These are phyloP conservation scores for Botryotinia globosa DNA, from an alignment of 2,329 filamentous ascomycete species.

Conservation along the genomic window DNA sequence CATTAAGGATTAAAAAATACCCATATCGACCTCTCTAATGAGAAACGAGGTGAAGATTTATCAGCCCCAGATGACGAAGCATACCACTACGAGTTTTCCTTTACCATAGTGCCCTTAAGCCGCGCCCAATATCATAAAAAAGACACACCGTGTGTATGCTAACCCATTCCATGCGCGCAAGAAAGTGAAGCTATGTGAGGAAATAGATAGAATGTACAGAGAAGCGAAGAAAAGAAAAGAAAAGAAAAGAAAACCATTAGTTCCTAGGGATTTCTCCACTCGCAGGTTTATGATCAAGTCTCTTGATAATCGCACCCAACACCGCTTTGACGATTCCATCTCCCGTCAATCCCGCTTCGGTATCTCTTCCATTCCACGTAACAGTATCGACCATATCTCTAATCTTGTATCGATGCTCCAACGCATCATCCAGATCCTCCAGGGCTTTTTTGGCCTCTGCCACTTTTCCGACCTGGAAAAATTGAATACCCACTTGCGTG, in stretches of 20 bases:
- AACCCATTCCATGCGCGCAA: neutral
- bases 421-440: conserved; percentile 70
- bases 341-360: conserved; percentile 52
- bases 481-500: conserved; percentile 88
- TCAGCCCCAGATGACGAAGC: neutral
- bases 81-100: neutral
- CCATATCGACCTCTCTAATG: neutral
- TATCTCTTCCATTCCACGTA: conserved; percentile 57
- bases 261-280: conserved; percentile 26
- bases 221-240: neutral
- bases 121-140: neutral
- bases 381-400: conserved; percentile 93
- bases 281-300: conserved; percentile 52
- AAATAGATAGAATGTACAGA: neutral
- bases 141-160: neutral
- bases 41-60: neutral
- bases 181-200: neutral
- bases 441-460: conserved; percentile 61
- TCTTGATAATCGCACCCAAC: conserved; percentile 70
- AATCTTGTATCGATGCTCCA: conserved; percentile 55
- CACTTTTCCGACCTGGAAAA: conserved; percentile 89
- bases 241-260: neutral
- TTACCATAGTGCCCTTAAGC: neutral
- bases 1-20: neutral
- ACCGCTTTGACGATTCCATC: conserved; percentile 79